These are phyloP conservation scores for Ustilago bromivora DNA, from an alignment of 1,284 basidiomycete genomes.

Conservation along the genomic window DNA sequence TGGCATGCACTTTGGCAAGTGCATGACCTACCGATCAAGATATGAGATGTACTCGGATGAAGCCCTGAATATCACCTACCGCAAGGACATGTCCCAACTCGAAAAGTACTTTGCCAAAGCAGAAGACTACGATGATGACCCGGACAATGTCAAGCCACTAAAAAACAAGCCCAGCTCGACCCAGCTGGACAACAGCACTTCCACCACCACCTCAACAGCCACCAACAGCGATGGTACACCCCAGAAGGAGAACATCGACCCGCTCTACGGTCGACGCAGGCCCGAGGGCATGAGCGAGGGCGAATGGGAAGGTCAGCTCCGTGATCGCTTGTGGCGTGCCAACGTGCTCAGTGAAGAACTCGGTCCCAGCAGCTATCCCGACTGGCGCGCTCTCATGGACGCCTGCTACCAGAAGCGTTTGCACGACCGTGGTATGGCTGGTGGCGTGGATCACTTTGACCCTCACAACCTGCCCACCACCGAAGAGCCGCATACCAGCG, in stretches of 20 bases:
- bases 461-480: conserved; percentile 44
- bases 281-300: conserved; percentile 56
- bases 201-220: conserved; percentile 12
- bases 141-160: conserved; percentile 65
- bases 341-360: conserved; percentile 63
- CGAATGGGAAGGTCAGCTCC: conserved; percentile 65
- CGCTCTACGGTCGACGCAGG: conserved; percentile 62
- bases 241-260: conserved; percentile 54
- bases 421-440: conserved; percentile 62
- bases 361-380: conserved; percentile 61
- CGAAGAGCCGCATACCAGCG: conserved; percentile 42
- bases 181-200: conserved; percentile 15
- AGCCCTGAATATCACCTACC: conserved; percentile 68
- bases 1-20: conserved; percentile 64
- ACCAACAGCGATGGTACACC: conserved; percentile 11
- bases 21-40: conserved; percentile 66
- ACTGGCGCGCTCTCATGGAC: conserved; percentile 69
- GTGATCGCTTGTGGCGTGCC: conserved; percentile 62
- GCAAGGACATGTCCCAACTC: conserved; percentile 61
- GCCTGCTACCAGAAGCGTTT: conserved; percentile 65
- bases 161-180: conserved; percentile 22
- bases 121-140: conserved; percentile 67
- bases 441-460: conserved; percentile 60
- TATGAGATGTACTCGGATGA: conserved; percentile 69
- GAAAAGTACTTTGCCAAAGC: conserved; percentile 39